Base-by-base conservation (phyloP, 306 rosid genomes). In the Vigna nakashimae region DNA sequence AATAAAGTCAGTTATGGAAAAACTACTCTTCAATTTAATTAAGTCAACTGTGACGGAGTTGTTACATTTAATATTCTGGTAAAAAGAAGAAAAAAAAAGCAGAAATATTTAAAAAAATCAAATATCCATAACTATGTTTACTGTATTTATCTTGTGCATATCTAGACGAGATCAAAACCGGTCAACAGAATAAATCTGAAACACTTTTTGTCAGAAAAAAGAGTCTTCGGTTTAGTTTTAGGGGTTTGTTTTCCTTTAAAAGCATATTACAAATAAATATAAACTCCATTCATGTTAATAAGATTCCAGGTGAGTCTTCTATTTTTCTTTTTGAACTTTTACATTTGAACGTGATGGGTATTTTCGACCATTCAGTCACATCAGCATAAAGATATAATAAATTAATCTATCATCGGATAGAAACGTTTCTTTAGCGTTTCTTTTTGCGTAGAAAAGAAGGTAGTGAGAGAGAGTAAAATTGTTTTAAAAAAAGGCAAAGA, bases 391-490 rank as follows among this genome's bases (percentile, higher is more conserved):
- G 60, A 74, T 59, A 52, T 64, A 17, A 36, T 32, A 34, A 55
- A 20, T 34, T 4, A 40, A 55, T 55, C 2, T 18, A 40, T 36
- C 4, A 4, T 12, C 1, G 45, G 18, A 62, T 1, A 58, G 51
- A 56, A 76, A 55, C 30, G 12, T 6, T 63, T 57, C 80, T 64
- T 69, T 83, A 1, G 85, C 92, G 34, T 30, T 30, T 30, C 34
- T 4, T 30, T 26, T 30, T 30, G 34, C 34, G 91, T 86, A 82
- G 81, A 79, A 75, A 78, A 43, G 49, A 88, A 84, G 89, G 68
- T 32, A 75, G 43, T 4, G 38, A 59, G 52, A 26, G 24, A 65
- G 34, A 40, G 9, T 11, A 32, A 9, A 26, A 11, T 53, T 9
- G 14, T 14, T 40, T 38, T 1, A 20, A 7, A 5, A 63, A 38